Percentiles rank a stretch among this genome's conserved stretches.
Conservation (phyloP, 768 basidiomycete species). For the Mycena metata region DNA sequence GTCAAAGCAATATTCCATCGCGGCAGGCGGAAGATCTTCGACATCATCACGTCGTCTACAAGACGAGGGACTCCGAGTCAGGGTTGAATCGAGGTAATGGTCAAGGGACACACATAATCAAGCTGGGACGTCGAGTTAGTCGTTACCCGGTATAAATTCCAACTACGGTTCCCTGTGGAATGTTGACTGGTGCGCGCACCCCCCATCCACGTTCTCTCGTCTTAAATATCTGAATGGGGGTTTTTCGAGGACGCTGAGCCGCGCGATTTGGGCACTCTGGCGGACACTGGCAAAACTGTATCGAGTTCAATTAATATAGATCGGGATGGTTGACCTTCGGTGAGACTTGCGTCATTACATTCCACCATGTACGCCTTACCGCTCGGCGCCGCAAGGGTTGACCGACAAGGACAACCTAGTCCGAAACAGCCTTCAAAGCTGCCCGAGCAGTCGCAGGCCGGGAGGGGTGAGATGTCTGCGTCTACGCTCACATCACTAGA, state of each 20-base stretch:
- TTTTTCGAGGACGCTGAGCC: constrained; percentile 39
- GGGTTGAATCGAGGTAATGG: no score
- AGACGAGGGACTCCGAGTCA: background rate
- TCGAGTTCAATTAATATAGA: background rate
- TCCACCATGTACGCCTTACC: constrained; percentile 32
- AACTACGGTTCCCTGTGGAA: constrained; percentile 39
- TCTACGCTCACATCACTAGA: no score
- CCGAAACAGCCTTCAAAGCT: no score
- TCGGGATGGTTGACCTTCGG: background rate
- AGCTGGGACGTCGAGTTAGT: no score
- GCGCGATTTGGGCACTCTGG: constrained; percentile 39
- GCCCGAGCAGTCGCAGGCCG: no score
- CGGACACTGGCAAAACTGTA: constrained; percentile 37
- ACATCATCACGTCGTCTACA: constrained; percentile 25
- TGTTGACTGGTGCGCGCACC: constrained; percentile 36
- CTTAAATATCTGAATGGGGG: constrained; percentile 44
- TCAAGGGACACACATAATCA: no score
- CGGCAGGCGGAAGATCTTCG: constrained; percentile 5
- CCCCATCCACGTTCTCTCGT: constrained; percentile 44
- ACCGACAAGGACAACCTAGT: no score
- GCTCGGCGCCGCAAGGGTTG: no score
- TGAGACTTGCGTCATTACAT: constrained; percentile 36
- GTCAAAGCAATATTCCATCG: constrained; percentile 38
- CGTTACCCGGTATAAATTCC: constrained; percentile 44
- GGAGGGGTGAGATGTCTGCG: no score